Evolutionary conservation across 73 alveolate genomes (phyloP).

Genomic region (Paramecium pentaurelia): DNA sequence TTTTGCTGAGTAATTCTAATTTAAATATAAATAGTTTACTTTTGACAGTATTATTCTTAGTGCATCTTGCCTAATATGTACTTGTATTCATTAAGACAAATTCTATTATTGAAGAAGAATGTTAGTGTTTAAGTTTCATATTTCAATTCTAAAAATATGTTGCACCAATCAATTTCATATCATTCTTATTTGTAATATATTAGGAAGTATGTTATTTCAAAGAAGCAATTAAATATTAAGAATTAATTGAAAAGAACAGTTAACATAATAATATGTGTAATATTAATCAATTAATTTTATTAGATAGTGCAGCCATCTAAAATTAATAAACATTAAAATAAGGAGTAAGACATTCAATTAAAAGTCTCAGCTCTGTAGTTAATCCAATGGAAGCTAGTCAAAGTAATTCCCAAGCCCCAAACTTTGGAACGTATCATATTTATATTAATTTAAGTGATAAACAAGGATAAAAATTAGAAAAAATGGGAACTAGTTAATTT

Average conservation of each 20-base stretch:
- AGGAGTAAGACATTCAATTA: not conserved
- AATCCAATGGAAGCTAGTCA: slow-evolving; percentile 25
- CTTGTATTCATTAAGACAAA: not conserved
- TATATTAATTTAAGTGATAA: not conserved
- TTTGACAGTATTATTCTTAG: not conserved
- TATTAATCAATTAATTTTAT: not conserved
- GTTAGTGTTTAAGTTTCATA: not conserved
- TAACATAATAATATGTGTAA: not conserved
- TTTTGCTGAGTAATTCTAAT: not conserved
- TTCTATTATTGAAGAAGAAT: not conserved
- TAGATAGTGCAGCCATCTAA: not conserved
- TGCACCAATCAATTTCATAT: not conserved
- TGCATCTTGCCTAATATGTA: not conserved
- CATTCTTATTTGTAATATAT: not conserved
- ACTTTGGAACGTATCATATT: not conserved
- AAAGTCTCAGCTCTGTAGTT: slow-evolving; percentile 22
- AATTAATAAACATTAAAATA: not conserved
- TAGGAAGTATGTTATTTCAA: not conserved
- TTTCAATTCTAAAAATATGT: not conserved
- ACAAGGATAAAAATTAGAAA: not conserved
- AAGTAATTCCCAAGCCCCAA: not conserved
- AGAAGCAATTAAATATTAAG: not conserved
- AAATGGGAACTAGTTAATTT: not conserved
- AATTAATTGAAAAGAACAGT: not conserved
- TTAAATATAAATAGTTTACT: not conserved